phyloP scores from a whole-genome alignment of 2,329 filamentous ascomycete species.

The Phaeosphaeria sp. region DNA sequence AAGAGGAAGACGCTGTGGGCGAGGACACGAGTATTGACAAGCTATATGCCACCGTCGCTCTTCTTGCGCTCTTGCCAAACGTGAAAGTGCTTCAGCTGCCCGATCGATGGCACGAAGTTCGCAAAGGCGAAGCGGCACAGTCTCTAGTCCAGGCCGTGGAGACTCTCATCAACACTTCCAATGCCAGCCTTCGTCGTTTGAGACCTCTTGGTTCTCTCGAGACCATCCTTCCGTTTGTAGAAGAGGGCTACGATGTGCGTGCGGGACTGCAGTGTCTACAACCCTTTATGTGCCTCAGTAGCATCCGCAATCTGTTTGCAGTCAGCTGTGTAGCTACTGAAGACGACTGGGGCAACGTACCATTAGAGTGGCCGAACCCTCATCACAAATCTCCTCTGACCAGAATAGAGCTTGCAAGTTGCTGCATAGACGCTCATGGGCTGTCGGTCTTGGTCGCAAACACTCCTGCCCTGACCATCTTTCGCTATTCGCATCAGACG shows the following conservation, averaged over 20 bases:
- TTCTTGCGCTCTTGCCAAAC: slow-evolving; percentile 39
- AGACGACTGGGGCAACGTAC: slow-evolving; percentile 37
- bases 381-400: slow-evolving; percentile 27
- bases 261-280: slow-evolving; percentile 35
- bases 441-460: slow-evolving; percentile 30
- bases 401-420: slow-evolving; percentile 38
- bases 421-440: slow-evolving; percentile 40
- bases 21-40: slow-evolving; percentile 20
- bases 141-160: slow-evolving; percentile 25
- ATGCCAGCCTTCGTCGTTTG: slow-evolving; percentile 9
- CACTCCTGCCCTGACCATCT: slow-evolving; percentile 32
- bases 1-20: slow-evolving; percentile 24
- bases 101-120: slow-evolving; percentile 35
- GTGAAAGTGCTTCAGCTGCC: slow-evolving; percentile 35
- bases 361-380: slow-evolving; percentile 36
- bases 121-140: slow-evolving; percentile 21
- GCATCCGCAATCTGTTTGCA: slow-evolving; percentile 37
- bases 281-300: slow-evolving; percentile 34
- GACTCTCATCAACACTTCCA: slow-evolving; percentile 23
- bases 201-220: slow-evolving; percentile 31
- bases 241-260: slow-evolving; percentile 38
- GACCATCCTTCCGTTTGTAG: slow-evolving; percentile 38
- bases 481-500: slow-evolving; percentile 44
- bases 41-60: slow-evolving; percentile 29
- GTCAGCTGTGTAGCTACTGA: slow-evolving; percentile 41